Conservation (phyloP, 257 asterid species). For the Scutellaria galericulata region DNA sequence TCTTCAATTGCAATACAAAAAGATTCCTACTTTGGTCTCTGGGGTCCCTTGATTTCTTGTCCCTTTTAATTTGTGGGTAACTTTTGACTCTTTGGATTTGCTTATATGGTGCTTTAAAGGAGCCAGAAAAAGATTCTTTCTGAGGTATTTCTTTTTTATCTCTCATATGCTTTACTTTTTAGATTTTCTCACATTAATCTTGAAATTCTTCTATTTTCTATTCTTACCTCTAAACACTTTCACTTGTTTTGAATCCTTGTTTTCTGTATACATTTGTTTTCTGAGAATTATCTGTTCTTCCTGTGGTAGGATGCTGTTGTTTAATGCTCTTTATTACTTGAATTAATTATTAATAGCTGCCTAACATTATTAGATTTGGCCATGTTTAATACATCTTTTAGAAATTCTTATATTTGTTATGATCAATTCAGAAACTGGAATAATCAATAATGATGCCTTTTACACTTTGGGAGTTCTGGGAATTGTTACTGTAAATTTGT, state of each 20-base stretch:
- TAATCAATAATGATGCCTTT: slow-evolving; percentile 4
- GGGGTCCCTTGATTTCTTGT: slow-evolving; percentile 46
- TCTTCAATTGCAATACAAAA: slow-evolving; percentile 43
- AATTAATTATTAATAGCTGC: background rate
- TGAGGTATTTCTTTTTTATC: slow-evolving; percentile 39
- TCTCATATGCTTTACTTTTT: slow-evolving; percentile 12
- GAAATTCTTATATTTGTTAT: slow-evolving; percentile 23
- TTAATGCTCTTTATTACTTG: background rate
- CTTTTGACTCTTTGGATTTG: slow-evolving; percentile 28
- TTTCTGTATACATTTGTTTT: slow-evolving; percentile 18
- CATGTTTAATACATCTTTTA: background rate
- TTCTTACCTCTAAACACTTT: slow-evolving; percentile 16
- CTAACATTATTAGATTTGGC: background rate
- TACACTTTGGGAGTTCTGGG: slow-evolving; percentile 20
- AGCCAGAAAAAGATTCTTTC: slow-evolving; percentile 35
- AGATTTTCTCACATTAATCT: background rate
- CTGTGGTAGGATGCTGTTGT: slow-evolving; percentile 24
- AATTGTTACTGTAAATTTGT: slow-evolving; percentile 22
- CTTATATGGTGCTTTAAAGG: slow-evolving; percentile 27
- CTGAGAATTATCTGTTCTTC: slow-evolving; percentile 23
- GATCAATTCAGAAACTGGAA: slow-evolving; percentile 16
- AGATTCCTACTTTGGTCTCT: slow-evolving; percentile 41
- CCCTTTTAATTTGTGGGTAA: slow-evolving; percentile 35
- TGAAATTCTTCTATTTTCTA: background rate
- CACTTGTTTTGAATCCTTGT: slow-evolving; percentile 22